Evolutionary conservation across 108 stramenopile genomes (phyloP).

Genomic region (Discostella pseudostelligera): DNA sequence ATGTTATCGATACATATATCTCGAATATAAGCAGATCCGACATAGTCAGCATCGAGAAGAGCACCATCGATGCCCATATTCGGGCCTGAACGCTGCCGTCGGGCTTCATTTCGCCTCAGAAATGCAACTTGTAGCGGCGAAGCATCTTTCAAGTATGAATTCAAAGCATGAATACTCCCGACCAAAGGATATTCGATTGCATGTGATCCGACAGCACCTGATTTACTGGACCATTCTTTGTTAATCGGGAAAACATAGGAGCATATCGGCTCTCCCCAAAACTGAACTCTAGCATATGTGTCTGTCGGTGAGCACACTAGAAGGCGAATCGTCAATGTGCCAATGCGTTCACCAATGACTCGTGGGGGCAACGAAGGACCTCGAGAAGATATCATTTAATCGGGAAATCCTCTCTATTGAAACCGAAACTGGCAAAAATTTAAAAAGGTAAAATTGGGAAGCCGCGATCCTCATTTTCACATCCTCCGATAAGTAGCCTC

Average conservation of each 20-base stretch:
- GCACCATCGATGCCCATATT: neutral
- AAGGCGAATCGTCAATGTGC: slow-evolving; percentile 28
- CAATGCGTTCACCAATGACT: slow-evolving; percentile 21
- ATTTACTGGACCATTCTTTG: too few species aligned
- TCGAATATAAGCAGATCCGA: slow-evolving; percentile 22
- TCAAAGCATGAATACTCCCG: slow-evolving; percentile 13
- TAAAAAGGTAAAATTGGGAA: too few species aligned
- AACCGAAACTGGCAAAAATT: neutral
- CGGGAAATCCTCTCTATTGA: too few species aligned
- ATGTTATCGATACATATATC: slow-evolving; percentile 12
- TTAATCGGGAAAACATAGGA: neutral
- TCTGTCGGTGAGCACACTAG: slow-evolving; percentile 22
- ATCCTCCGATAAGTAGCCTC: too few species aligned
- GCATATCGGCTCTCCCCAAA: slow-evolving; percentile 33
- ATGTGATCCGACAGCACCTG: neutral
- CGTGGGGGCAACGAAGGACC: slow-evolving; percentile 31
- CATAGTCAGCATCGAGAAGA: neutral
- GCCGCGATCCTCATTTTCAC: too few species aligned
- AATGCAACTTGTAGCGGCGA: slow-evolving; percentile 34
- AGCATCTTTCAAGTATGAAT: slow-evolving; percentile 38
- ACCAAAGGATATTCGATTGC: slow-evolving; percentile 24
- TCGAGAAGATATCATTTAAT: neutral
- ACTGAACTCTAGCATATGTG: slow-evolving; percentile 22
- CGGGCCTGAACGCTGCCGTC: neutral
- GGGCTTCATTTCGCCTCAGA: neutral